phyloP scores from a whole-genome alignment of 768 basidiomycete species.

The Tricholoma sp. region DNA sequence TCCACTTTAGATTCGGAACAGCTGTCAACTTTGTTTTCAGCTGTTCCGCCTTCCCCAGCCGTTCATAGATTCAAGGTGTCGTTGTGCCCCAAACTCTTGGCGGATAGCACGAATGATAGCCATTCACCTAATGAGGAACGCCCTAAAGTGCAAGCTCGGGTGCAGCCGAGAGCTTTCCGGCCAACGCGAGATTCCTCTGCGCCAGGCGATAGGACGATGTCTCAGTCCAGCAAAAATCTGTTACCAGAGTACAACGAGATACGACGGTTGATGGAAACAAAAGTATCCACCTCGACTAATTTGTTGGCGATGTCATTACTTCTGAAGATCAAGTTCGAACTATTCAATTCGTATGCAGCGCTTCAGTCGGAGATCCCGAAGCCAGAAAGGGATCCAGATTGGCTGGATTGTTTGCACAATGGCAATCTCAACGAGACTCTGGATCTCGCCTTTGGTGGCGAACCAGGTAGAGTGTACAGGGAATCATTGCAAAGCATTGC shows the following conservation, averaged over 20 bases:
- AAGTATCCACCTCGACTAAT: conserved; percentile 1
- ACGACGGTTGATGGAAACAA: conserved; percentile 12
- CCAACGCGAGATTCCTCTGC: conserved; percentile 4
- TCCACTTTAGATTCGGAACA: conserved; percentile 20
- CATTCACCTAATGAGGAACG: conserved; percentile 1
- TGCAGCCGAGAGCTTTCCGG: conserved; percentile 19
- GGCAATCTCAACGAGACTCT: conserved; percentile 21
- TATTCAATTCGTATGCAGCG: conserved; percentile 33
- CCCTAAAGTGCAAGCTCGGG: conserved; percentile 19
- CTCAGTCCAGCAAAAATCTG: conserved; percentile 9
- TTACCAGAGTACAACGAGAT: conserved; percentile 17
- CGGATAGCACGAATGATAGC: conserved; percentile 2
- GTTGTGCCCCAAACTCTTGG: conserved; percentile 32
- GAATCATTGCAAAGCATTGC: background rate
- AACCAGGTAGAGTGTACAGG: conserved; percentile 2
- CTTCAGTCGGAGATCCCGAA: conserved; percentile 23
- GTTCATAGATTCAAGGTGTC: conserved; percentile 36
- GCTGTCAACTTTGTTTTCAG: conserved; percentile 30
- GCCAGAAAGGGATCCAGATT: conserved; percentile 27
- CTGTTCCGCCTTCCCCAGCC: conserved; percentile 29
- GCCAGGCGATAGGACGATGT: conserved; percentile 1
- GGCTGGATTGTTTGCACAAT: conserved; percentile 23
- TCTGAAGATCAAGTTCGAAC: conserved; percentile 30
- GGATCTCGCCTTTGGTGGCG: conserved; percentile 20
- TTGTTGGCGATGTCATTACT: conserved; percentile 8